A percentile compares a stretch with the other conserved stretches of the same genome.
Conservation (phyloP, 2,329 filamentous ascomycete species). For the Aspergillus tubingensis region DNA sequence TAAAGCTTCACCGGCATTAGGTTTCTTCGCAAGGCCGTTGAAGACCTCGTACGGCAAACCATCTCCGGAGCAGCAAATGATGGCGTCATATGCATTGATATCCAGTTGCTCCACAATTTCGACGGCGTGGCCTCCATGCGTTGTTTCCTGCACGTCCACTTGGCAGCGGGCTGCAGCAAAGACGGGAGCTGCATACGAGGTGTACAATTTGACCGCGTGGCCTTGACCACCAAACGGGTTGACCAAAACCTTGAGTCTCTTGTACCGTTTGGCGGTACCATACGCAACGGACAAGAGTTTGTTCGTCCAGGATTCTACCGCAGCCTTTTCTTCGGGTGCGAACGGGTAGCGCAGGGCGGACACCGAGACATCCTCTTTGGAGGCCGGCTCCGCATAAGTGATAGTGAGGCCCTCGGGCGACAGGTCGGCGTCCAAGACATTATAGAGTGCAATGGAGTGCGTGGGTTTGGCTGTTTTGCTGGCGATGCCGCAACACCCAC, state of each 20-base stretch:
- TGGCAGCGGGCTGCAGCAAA: conserved; percentile 78
- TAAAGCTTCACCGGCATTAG: conserved; percentile 74
- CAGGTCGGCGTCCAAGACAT: conserved; percentile 79
- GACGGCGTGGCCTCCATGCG: conserved; percentile 72
- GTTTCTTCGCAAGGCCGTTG: conserved; percentile 79
- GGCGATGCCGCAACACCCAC: conserved; percentile 58
- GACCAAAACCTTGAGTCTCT: conserved; percentile 82
- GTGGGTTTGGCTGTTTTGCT: conserved; percentile 53
- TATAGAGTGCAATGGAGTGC: conserved; percentile 72
- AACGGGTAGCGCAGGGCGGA: conserved; percentile 64
- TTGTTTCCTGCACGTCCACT: conserved; percentile 72
- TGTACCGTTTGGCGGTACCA: conserved; percentile 64
- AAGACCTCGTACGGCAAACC: conserved; percentile 91
- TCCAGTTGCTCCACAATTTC: conserved; percentile 76
- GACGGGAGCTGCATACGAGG: conserved; percentile 74
- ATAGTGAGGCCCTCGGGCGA: conserved; percentile 64
- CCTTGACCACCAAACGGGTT: conserved; percentile 92
- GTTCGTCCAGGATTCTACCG: conserved; percentile 63
- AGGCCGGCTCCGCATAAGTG: conserved; percentile 66
- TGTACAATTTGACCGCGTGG: conserved; percentile 70
- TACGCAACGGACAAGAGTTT: conserved; percentile 71
- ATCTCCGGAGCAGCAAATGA: conserved; percentile 89
- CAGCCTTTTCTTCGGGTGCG: conserved; percentile 52
- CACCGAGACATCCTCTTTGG: conserved; percentile 62
- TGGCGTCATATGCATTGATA: conserved; percentile 76